Percentiles rank a stretch among this genome's conserved stretches.
phyloP scores from a whole-genome alignment of 2,329 filamentous ascomycete genomes.

The Diaporthe eres region DNA sequence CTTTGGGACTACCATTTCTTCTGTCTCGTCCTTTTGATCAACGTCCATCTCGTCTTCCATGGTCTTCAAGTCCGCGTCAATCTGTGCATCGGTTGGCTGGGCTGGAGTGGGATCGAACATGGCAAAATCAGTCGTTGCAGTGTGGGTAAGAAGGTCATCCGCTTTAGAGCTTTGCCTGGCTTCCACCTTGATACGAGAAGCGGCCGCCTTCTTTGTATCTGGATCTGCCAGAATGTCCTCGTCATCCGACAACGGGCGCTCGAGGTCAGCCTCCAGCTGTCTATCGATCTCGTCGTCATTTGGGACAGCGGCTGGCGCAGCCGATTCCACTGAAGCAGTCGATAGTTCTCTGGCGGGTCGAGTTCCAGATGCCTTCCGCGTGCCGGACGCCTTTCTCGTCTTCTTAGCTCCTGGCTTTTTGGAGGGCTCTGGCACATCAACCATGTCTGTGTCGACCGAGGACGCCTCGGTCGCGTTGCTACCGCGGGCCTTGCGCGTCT shows the following conservation, averaged over 20 bases:
- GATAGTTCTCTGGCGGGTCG: constrained; percentile 50
- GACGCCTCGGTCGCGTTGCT: constrained; percentile 61
- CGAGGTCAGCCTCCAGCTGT: constrained; percentile 75
- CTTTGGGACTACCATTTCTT: constrained; percentile 63
- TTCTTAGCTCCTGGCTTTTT: constrained; percentile 55
- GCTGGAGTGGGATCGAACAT: constrained; percentile 67
- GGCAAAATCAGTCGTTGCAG: constrained; percentile 55
- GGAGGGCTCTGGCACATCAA: constrained; percentile 51
- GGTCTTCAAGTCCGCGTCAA: constrained; percentile 65
- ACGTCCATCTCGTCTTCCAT: constrained; percentile 65
- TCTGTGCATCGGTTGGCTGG: constrained; percentile 60
- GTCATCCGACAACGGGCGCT: constrained; percentile 67
- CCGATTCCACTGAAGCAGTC: constrained; percentile 60
- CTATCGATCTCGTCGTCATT: constrained; percentile 77
- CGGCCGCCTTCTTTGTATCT: constrained; percentile 56
- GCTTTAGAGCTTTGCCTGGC: constrained; percentile 45
- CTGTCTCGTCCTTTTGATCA: constrained; percentile 51
- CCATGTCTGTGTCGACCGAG: constrained; percentile 57
- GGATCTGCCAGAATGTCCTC: constrained; percentile 64
- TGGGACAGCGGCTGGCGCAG: constrained; percentile 58
- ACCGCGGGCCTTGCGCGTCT: constrained; percentile 61
- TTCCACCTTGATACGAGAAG: constrained; percentile 48
- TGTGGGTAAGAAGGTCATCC: constrained; percentile 44
- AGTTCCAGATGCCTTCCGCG: constrained; percentile 61
- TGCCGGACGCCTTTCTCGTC: constrained; percentile 57